Percentiles rank a stretch among this genome's conserved stretches.
These are phyloP conservation scores for Cynanchum wilfordii DNA, from an alignment of 257 asterid species.

Conservation along the genomic window DNA sequence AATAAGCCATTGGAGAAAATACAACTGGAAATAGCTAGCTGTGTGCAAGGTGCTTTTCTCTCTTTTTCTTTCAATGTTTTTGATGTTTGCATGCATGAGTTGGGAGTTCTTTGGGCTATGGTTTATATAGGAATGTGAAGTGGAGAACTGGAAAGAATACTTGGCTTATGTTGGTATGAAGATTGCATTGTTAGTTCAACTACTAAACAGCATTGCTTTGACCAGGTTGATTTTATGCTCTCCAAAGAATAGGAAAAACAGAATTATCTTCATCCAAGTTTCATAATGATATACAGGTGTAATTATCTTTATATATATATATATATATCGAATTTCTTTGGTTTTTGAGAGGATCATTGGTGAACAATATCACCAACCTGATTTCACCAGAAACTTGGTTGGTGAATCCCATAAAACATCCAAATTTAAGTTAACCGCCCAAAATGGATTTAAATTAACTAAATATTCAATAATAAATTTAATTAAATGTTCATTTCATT, in stretches of 20 bases:
- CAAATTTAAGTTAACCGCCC: too few relatives aligned
- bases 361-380: not conserved
- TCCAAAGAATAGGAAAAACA: not conserved
- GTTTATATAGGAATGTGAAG: slow-evolving; percentile 20
- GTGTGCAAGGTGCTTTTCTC: not conserved
- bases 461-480: too few relatives aligned
- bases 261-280: too few relatives aligned
- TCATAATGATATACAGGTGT: not conserved
- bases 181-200: slow-evolving; percentile 22
- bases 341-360: not conserved
- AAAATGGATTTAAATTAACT: too few relatives aligned
- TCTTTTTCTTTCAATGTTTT: not conserved
- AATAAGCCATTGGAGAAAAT: slow-evolving; percentile 18
- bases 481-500: too few relatives aligned
- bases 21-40: not conserved
- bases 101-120: not conserved
- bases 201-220: slow-evolving; percentile 18
- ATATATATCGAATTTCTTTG: not conserved
- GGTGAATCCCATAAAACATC: not conserved
- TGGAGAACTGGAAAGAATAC: not conserved
- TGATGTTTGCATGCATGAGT: slow-evolving; percentile 14
- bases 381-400: not conserved
- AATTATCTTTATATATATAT: not conserved
- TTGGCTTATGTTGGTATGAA: slow-evolving; percentile 20
- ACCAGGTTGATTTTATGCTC: not conserved